Percentiles rank a stretch among this genome's conserved stretches.
Conservation (phyloP, 805 yeast genomes). For the Ogataea corticis region DNA sequence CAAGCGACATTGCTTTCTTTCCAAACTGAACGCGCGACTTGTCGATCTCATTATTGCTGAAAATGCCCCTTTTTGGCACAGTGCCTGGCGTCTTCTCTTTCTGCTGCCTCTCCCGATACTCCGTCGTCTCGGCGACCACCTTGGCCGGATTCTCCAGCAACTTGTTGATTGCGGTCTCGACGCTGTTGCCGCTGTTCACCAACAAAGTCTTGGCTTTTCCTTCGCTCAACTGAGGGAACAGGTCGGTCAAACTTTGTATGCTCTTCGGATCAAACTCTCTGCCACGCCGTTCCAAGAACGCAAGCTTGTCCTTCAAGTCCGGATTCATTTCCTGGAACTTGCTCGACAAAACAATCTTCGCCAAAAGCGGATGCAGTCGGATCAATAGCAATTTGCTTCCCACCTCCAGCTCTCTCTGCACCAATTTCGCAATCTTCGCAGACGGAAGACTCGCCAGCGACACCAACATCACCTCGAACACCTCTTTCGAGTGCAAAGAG, state of each 20-base stretch:
- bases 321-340: slow-evolving; percentile 49
- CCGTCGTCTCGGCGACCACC: slow-evolving; percentile 35
- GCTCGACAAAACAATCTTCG: slow-evolving; percentile 52
- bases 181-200: slow-evolving; percentile 45
- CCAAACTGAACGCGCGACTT: slow-evolving; percentile 34
- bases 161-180: slow-evolving; percentile 57
- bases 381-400: slow-evolving; percentile 42
- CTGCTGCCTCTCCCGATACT: slow-evolving; percentile 23
- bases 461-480: slow-evolving; percentile 52
- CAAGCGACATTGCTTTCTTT: slow-evolving; percentile 30
- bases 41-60: slow-evolving; percentile 34
- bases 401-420: slow-evolving; percentile 47
- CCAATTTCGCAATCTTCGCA: slow-evolving; percentile 40
- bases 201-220: slow-evolving; percentile 52
- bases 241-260: slow-evolving; percentile 46
- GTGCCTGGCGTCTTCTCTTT: slow-evolving; percentile 15
- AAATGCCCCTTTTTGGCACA: slow-evolving; percentile 6
- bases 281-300: slow-evolving; percentile 38
- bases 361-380: slow-evolving; percentile 52
- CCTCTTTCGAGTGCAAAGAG: slow-evolving; percentile 46
- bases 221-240: slow-evolving; percentile 64
- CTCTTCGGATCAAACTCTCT: slow-evolving; percentile 34
- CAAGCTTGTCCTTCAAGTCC: slow-evolving; percentile 51
- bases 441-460: slow-evolving; percentile 51
- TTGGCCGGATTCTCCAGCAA: slow-evolving; percentile 64